Percentiles rank a stretch among this genome's conserved stretches.
These are phyloP conservation scores for Ceratobasidium sp. DNA, from an alignment of 1,284 basidiomycete genomes.

Conservation along the genomic window DNA sequence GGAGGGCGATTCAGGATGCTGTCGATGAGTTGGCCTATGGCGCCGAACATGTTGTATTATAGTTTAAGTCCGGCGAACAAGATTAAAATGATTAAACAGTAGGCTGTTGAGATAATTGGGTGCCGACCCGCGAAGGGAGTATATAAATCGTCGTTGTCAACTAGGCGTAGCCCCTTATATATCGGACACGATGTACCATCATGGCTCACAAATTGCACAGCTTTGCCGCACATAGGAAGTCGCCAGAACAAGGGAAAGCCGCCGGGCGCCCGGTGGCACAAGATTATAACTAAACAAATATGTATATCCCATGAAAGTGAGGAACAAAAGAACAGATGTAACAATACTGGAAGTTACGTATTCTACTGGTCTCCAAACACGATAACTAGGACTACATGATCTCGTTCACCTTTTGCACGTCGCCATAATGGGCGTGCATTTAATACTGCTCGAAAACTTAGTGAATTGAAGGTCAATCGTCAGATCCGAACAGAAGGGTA, in stretches of 20 bases:
- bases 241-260: conserved; percentile 1
- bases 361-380: too few relatives aligned
- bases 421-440: too few relatives aligned
- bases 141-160: neutral
- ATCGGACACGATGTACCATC: neutral
- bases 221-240: conserved; percentile 8
- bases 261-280: conserved; percentile 12
- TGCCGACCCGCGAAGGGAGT: neutral
- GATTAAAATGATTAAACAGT: neutral
- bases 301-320: neutral
- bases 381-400: too few relatives aligned
- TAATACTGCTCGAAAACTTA: too few relatives aligned
- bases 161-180: neutral
- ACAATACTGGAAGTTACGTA: neutral
- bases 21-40: neutral
- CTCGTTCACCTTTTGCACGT: too few relatives aligned
- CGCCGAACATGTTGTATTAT: neutral
- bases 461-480: too few relatives aligned
- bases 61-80: neutral
- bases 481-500: too few relatives aligned
- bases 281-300: neutral
- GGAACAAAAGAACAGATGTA: conserved; percentile 16
- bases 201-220: neutral
- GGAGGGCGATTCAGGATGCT: neutral
- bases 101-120: neutral